Percentiles rank a stretch among this genome's conserved stretches.
Conservation (phyloP, 495 filamentous ascomycete species). For the Staphylotrichum tortipilum region DNA sequence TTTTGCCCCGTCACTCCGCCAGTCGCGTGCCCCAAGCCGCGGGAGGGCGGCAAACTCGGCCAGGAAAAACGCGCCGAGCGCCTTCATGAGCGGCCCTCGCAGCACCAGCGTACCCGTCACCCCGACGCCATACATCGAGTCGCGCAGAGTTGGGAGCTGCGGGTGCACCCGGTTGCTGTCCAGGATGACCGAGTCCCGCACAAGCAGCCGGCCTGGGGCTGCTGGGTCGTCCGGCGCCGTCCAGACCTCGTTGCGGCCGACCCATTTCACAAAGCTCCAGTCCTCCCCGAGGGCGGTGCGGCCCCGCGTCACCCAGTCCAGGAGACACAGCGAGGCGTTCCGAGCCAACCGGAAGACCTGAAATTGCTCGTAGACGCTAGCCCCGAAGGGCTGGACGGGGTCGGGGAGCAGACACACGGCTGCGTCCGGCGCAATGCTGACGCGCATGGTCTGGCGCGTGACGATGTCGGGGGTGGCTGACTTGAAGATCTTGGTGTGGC, state of each 20-base stretch:
- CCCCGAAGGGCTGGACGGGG: constrained; percentile 79
- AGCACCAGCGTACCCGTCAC: constrained; percentile 80
- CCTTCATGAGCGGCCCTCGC: constrained; percentile 59
- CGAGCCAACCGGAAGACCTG: constrained; percentile 65
- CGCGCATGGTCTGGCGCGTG: constrained; percentile 60
- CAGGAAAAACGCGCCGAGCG: constrained; percentile 60
- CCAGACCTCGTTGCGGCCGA: constrained; percentile 82
- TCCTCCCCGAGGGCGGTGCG: constrained; percentile 80
- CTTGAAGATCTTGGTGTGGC: constrained; percentile 93
- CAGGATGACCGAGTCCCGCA: constrained; percentile 75
- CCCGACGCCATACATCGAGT: constrained; percentile 55
- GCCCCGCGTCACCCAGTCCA: constrained; percentile 90
- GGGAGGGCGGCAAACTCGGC: constrained; percentile 67
- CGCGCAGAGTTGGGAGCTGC: constrained; percentile 34
- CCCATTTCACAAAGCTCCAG: constrained; percentile 73
- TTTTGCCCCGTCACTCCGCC: constrained; percentile 46
- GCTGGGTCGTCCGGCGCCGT: constrained; percentile 15
- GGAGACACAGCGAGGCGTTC: constrained; percentile 57
- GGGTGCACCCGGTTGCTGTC: constrained; percentile 41
- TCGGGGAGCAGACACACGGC: constrained; percentile 90
- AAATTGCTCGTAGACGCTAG: constrained; percentile 69
- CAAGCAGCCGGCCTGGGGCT: constrained; percentile 51
- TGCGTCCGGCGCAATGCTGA: constrained; percentile 51
- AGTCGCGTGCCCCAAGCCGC: constrained; percentile 76
- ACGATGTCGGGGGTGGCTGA: constrained; percentile 47